Evolutionary conservation across 768 basidiomycete species (phyloP), one percentile per base, ranked within the genome.

Genomic region (Rhodocollybia butyracea): DNA sequence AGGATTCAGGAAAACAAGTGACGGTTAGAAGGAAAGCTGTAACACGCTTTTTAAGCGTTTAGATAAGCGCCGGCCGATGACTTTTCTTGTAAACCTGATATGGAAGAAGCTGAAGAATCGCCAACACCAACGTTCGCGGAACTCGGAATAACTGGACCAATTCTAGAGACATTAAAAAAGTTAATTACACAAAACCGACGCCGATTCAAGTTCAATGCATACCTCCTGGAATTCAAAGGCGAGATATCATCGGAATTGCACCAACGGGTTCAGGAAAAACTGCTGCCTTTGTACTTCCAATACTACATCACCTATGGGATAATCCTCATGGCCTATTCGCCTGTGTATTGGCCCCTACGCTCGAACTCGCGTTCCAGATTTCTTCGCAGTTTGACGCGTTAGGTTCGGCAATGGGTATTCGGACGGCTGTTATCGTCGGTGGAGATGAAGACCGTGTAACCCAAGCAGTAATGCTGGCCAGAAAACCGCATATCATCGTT

Each of bases 211-310:
- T 76, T 2, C 84, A 92, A 64, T 80, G 80, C 32, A 81, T 99
- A 42, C 96, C 96, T 0, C 84, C 85, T 73, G 97, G 94, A n/a
- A 73, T 99, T 5, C 78, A 90, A 67, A 94, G 94, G 0, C 84
- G 88, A 64, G 97, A 99, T 73, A 91, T 99, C 62, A 98, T 99
- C 55, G 97, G 97, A 17, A 88, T 99, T 17, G 97, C 97, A 27
- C 88, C 92, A 61, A 99, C 97, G 11, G 97, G 97, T 27, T 93
- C 91, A 10, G 97, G 96, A 61, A 98, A 99, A 76, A 98, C 97
- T 0, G 96, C 94, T 17, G 95, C 97, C 22, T 98, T 98, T 71
- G 94, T 92, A 27, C 73, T 98, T 5, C 97, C 97, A 1, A 96
- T 99, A 56, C 74, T 99, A 31, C 97, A 99, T 70, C 91, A 92